phyloP scores from a whole-genome alignment of 768 basidiomycete species.

The Pulveroboletus ravenelii region DNA sequence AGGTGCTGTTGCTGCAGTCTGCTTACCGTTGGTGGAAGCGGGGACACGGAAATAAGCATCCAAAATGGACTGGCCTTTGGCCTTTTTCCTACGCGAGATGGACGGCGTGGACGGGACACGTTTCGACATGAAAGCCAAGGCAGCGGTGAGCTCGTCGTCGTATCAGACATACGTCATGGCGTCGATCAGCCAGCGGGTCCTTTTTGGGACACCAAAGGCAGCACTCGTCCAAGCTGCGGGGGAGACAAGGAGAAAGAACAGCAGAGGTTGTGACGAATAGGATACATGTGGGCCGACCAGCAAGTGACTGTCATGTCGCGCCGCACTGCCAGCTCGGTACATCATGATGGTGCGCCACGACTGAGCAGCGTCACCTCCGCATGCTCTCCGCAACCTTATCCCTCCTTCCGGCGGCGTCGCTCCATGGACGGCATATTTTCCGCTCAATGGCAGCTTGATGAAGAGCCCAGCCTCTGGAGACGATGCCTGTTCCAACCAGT shows the following conservation, averaged over 20 bases:
- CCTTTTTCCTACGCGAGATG: slow-evolving; percentile 16
- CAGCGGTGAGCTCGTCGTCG: slow-evolving; percentile 5
- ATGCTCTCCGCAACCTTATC: slow-evolving; percentile 10
- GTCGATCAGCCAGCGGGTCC: slow-evolving; percentile 22
- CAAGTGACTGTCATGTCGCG: background rate
- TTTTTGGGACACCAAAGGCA: slow-evolving; percentile 12
- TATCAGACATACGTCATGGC: slow-evolving; percentile 23
- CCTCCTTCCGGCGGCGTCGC: slow-evolving; percentile 15
- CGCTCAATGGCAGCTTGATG: background rate
- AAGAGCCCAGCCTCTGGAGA: background rate
- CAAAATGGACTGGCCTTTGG: slow-evolving; percentile 22
- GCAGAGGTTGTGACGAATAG: too few species aligned
- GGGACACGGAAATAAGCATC: slow-evolving; percentile 26
- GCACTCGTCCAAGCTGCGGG: too few species aligned
- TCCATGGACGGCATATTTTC: slow-evolving; percentile 1
- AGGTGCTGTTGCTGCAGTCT: slow-evolving; percentile 6
- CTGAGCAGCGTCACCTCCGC: background rate
- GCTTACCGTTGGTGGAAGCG: slow-evolving; percentile 10
- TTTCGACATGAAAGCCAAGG: slow-evolving; percentile 21
- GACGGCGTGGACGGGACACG: slow-evolving; percentile 10
- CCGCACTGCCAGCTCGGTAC: background rate
- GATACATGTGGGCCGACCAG: background rate
- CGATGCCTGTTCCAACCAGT: background rate
- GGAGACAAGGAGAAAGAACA: background rate
- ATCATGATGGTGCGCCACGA: slow-evolving; percentile 18